phyloP scores from a whole-genome alignment of 208 protist species.

The Leishmania turanica region DNA sequence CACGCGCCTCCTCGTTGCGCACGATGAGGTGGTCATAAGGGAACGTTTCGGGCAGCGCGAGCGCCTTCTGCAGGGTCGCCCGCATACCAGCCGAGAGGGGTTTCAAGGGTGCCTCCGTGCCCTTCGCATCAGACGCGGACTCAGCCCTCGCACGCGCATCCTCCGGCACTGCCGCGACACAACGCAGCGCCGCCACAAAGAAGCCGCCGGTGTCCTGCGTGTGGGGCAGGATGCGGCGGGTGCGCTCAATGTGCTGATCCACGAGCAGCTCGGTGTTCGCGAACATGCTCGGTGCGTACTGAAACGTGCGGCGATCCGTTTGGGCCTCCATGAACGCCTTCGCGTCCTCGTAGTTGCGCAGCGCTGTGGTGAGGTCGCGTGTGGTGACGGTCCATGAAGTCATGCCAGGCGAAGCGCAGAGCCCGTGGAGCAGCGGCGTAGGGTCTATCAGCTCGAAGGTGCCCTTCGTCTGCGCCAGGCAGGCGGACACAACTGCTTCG shows the following conservation, averaged over 20 bases:
- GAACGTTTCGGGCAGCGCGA: conserved; percentile 67
- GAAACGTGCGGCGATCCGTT: conserved; percentile 46
- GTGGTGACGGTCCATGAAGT: conserved; percentile 80
- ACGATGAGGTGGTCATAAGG: conserved; percentile 56
- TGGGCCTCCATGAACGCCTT: conserved; percentile 42
- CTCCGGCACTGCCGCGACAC: conserved; percentile 56
- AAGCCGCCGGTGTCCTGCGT: conserved; percentile 97
- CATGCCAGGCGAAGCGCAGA: conserved; percentile 78
- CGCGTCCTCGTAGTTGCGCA: conserved; percentile 67
- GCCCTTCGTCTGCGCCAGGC: conserved; percentile 67
- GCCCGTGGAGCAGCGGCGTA: conserved; percentile 62
- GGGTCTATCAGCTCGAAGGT: conserved; percentile 88
- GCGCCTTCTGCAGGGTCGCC: conserved; percentile 40
- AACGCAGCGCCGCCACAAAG: conserved; percentile 94
- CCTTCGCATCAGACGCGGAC: conserved; percentile 6
- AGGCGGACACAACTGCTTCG: conserved; percentile 92
- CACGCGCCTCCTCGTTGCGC: conserved; percentile 60
- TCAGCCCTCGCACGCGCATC: conserved; percentile 10
- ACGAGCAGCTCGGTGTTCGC: conserved; percentile 45
- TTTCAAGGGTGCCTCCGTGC: conserved; percentile 35
- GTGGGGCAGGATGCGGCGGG: conserved; percentile 94
- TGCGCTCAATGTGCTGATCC: conserved; percentile 76
- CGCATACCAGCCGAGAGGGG: conserved; percentile 43
- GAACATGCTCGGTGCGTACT: conserved; percentile 83
- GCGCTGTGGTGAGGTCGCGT: conserved; percentile 52